phyloP scores from a whole-genome alignment of 306 rosid species.

The Cucurbita argyrosperma region DNA sequence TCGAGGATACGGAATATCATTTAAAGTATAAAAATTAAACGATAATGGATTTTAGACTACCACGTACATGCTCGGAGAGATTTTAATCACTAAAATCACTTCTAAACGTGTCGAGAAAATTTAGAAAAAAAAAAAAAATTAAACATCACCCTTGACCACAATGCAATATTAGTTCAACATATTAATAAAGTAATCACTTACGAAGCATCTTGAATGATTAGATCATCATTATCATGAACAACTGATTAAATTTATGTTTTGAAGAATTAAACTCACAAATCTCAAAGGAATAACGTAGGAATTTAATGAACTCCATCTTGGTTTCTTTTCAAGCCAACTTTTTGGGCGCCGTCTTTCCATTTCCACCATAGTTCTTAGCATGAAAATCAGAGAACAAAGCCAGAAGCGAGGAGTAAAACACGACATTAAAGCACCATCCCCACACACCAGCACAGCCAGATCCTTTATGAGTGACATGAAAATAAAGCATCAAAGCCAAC shows the following conservation, averaged over 20 bases:
- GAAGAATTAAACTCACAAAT: not conserved
- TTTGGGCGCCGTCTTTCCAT: not conserved
- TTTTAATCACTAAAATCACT: no score
- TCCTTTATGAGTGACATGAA: constrained; percentile 27
- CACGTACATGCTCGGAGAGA: no score
- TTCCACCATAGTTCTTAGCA: constrained; percentile 27
- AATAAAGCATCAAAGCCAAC: constrained; percentile 39
- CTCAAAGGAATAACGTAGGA: not conserved
- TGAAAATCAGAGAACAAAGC: constrained; percentile 60
- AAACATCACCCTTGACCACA: not conserved
- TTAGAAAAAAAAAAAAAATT: not conserved
- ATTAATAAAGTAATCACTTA: not conserved
- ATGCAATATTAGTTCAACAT: constrained; percentile 2
- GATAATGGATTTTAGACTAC: no score
- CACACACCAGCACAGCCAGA: constrained; percentile 50
- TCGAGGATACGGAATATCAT: no score
- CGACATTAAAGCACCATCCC: constrained; percentile 70
- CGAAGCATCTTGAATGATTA: not conserved
- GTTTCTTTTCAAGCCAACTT: not conserved
- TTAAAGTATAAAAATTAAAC: no score
- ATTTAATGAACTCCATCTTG: no score
- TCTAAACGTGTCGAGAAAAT: not conserved
- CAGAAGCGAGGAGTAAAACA: constrained; percentile 57
- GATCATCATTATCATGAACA: not conserved
- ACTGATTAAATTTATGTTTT: not conserved